Evolutionary conservation across 225 moss, liverwort and hornwort genomes (phyloP).

Genomic region (Rhytidiadelphus loreus): DNA sequence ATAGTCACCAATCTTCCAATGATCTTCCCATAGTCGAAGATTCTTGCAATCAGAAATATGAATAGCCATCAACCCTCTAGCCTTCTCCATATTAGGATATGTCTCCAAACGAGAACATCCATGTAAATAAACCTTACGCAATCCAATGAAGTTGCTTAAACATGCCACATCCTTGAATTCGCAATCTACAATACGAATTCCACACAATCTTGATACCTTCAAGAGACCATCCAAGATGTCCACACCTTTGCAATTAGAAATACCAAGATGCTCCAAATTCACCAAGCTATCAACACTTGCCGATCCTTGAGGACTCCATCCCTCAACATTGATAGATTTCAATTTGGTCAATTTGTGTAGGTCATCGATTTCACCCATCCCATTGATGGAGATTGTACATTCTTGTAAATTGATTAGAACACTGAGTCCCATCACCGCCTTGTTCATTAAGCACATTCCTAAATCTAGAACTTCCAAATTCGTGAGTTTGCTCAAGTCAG

Average conservation of each 20-base stretch:
- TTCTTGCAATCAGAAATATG: fast-evolving
- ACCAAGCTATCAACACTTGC: not conserved
- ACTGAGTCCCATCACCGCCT: not conserved
- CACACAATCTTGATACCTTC: not conserved
- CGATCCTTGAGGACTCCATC: not conserved
- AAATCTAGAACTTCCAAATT: not conserved
- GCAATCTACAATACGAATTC: fast-evolving
- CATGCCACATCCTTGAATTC: not conserved
- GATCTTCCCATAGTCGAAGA: not conserved
- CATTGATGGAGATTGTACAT: not conserved
- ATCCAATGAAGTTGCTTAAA: not conserved
- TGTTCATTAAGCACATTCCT: fast-evolving
- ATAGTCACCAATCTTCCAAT: not conserved
- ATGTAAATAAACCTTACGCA: fast-evolving
- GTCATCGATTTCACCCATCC: not conserved
- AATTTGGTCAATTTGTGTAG: not conserved
- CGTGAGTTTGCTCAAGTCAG: not conserved
- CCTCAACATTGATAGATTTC: fast-evolving
- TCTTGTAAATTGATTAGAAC: fast-evolving
- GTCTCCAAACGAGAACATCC: fast-evolving
- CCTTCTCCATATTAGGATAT: not conserved
- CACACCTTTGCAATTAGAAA: not conserved
- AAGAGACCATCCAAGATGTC: not conserved
- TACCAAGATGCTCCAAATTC: not conserved
- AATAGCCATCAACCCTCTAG: fast-evolving